A percentile compares a stretch with the other conserved stretches of the same genome.
These are phyloP conservation scores for Spiromastix sp. DNA, from an alignment of 2,329 filamentous ascomycete genomes.

Conservation along the genomic window DNA sequence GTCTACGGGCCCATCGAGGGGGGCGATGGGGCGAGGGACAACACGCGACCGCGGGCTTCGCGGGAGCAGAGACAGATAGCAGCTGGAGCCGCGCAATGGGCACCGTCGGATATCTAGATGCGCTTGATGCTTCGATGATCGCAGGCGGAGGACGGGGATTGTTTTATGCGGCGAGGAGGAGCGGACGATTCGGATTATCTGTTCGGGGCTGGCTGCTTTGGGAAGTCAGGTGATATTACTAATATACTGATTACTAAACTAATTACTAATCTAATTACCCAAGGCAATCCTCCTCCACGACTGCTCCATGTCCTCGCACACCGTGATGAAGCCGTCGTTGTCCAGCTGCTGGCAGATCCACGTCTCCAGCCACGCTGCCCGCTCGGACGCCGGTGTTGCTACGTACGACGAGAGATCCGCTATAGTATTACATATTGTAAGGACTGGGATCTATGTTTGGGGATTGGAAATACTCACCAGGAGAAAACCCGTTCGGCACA, in stretches of 20 bases:
- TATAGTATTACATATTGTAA: no score
- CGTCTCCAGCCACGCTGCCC: slow-evolving; percentile 23
- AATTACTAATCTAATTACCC: slow-evolving; percentile 16
- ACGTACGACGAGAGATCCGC: slow-evolving; percentile 23
- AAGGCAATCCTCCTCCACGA: slow-evolving; percentile 32
- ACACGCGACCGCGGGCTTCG: neutral
- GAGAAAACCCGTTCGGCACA: neutral
- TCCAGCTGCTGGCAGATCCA: slow-evolving; percentile 34
- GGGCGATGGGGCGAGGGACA: neutral
- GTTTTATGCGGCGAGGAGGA: slow-evolving; percentile 13
- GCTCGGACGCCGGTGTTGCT: slow-evolving; percentile 20
- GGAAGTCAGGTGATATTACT: no score
- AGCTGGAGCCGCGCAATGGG: neutral
- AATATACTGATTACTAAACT: no score
- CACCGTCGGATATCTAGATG: neutral
- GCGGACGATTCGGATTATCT: no score
- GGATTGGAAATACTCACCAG: no score
- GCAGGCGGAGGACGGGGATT: slow-evolving; percentile 15
- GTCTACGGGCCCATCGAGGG: slow-evolving; percentile 4
- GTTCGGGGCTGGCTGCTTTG: no score
- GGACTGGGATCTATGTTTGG: no score
- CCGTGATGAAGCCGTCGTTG: slow-evolving; percentile 27
- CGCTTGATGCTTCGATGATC: slow-evolving; percentile 6
- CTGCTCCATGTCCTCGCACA: slow-evolving; percentile 32
- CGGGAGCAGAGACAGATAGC: slow-evolving; percentile 3